Conservation (phyloP, 2,329 filamentous ascomycete genomes). For the Nemania abortiva region DNA sequence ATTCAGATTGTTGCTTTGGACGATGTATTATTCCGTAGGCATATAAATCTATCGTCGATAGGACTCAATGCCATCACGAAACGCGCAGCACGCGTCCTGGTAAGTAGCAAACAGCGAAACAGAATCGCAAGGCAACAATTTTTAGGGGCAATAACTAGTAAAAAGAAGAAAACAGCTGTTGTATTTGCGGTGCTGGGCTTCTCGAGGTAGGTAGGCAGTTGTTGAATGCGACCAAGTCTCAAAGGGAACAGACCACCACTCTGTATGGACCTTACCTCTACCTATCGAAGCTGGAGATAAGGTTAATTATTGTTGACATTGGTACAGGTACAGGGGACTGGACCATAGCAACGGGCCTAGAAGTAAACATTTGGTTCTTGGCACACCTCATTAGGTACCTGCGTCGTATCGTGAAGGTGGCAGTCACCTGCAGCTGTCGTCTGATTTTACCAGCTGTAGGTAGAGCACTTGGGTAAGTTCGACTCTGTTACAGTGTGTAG, state of each 20-base stretch:
- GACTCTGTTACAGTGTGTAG: not conserved
- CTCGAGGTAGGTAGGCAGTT: not conserved
- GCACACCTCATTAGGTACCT: constrained; percentile 35
- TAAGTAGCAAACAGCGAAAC: constrained; percentile 18
- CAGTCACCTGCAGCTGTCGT: not conserved
- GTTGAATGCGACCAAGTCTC: constrained; percentile 11
- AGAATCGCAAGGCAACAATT: not conserved
- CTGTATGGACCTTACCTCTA: not conserved
- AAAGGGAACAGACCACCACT: not conserved
- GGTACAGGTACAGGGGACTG: constrained; percentile 8
- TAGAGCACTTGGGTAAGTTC: not conserved
- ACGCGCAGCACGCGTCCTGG: constrained; percentile 32
- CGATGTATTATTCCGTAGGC: constrained; percentile 8
- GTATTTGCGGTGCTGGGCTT: constrained; percentile 1
- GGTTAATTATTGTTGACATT: constrained; percentile 45
- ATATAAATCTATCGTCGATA: constrained; percentile 16
- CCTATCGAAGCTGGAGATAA: not conserved
- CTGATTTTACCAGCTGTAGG: not conserved
- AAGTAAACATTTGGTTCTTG: constrained; percentile 41
- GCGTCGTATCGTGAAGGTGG: not conserved
- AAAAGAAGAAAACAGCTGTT: not conserved
- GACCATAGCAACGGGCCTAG: constrained; percentile 45
- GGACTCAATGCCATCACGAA: constrained; percentile 45
- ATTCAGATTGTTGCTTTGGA: constrained; percentile 2
- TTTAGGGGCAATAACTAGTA: not conserved